Percentiles rank a stretch among this genome's conserved stretches.
phyloP scores from a whole-genome alignment of 108 stramenopile species.

The Cyclostephanos invisitatus region DNA sequence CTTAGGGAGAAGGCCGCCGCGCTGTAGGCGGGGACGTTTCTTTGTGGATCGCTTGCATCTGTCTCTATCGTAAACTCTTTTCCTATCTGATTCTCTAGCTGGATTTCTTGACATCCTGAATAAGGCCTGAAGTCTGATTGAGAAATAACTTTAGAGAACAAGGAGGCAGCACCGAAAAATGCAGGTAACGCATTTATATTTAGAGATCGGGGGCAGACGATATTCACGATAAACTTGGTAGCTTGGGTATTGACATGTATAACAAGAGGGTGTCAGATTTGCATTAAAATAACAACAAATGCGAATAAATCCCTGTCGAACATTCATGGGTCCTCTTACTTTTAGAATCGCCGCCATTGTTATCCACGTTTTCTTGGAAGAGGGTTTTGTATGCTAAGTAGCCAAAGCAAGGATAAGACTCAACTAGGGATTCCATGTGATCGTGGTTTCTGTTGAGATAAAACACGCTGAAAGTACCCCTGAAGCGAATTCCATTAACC shows the following conservation, averaged over 20 bases:
- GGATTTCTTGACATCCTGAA: constrained; percentile 23
- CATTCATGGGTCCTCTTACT: background rate
- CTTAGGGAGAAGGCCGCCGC: constrained; percentile 10
- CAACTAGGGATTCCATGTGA: constrained; percentile 44
- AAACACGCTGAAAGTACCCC: constrained; percentile 19
- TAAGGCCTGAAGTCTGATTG: constrained; percentile 6
- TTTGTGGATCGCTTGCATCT: constrained; percentile 6
- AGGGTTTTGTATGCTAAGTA: constrained; percentile 16
- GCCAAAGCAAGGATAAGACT: constrained; percentile 35
- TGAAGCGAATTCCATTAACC: constrained; percentile 17
- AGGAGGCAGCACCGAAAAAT: constrained; percentile 21
- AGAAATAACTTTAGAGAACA: constrained; percentile 4
- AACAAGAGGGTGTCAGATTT: background rate
- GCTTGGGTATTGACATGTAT: background rate
- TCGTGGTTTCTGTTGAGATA: constrained; percentile 36
- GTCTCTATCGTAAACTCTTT: constrained; percentile 20
- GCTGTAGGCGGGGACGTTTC: constrained; percentile 7
- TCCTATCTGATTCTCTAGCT: constrained; percentile 21
- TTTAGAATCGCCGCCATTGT: constrained; percentile 1
- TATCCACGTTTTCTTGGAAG: background rate
- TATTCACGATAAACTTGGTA: constrained; percentile 1
- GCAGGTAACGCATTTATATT: constrained; percentile 32
- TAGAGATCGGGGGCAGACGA: constrained; percentile 18
- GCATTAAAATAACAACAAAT: background rate
- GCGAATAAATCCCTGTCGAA: background rate